Percentiles rank a stretch among this genome's conserved stretches.
These are phyloP conservation scores for Nemania sp. DNA, from an alignment of 2,329 filamentous ascomycete species.

Conservation along the genomic window DNA sequence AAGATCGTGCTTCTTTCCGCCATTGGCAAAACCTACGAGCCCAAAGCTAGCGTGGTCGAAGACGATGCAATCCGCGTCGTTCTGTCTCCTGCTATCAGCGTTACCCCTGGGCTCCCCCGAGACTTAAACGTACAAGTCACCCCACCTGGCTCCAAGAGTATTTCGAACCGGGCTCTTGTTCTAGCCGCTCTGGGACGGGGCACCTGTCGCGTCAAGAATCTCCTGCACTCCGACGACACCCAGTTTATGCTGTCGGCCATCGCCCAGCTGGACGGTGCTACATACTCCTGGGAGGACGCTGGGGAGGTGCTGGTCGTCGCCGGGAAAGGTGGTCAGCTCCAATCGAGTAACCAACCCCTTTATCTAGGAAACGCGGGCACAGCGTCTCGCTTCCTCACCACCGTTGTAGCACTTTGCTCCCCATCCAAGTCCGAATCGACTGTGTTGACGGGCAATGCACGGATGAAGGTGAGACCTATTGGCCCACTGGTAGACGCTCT, in stretches of 20 bases:
- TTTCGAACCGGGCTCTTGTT: constrained; percentile 94
- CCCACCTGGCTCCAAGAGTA: constrained; percentile 94
- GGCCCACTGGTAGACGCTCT: constrained; percentile 91
- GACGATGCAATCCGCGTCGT: constrained; percentile 83
- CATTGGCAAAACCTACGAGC: constrained; percentile 86
- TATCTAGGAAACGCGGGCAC: constrained; percentile 98
- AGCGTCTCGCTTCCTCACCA: constrained; percentile 91
- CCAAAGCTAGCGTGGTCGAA: constrained; percentile 83
- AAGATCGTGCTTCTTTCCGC: constrained; percentile 91
- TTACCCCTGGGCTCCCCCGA: constrained; percentile 71
- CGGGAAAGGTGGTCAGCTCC: constrained; percentile 84
- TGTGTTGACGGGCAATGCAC: constrained; percentile 86
- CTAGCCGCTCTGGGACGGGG: constrained; percentile 87
- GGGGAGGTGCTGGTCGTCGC: constrained; percentile 89
- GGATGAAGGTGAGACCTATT: constrained; percentile 96
- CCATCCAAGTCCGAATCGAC: constrained; percentile 68
- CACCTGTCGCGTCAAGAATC: constrained; percentile 83
- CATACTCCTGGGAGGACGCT: constrained; percentile 91
- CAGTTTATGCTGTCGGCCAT: constrained; percentile 98
- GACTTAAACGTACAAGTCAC: constrained; percentile 72
- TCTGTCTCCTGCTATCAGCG: constrained; percentile 75
- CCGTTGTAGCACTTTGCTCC: constrained; percentile 81
- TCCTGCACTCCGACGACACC: constrained; percentile 94
- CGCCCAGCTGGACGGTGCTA: constrained; percentile 78
- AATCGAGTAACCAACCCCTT: constrained; percentile 73